Percentiles rank a stretch among this genome's conserved stretches.
Conservation (phyloP, 495 filamentous ascomycete genomes). For the Cercophora sp. region DNA sequence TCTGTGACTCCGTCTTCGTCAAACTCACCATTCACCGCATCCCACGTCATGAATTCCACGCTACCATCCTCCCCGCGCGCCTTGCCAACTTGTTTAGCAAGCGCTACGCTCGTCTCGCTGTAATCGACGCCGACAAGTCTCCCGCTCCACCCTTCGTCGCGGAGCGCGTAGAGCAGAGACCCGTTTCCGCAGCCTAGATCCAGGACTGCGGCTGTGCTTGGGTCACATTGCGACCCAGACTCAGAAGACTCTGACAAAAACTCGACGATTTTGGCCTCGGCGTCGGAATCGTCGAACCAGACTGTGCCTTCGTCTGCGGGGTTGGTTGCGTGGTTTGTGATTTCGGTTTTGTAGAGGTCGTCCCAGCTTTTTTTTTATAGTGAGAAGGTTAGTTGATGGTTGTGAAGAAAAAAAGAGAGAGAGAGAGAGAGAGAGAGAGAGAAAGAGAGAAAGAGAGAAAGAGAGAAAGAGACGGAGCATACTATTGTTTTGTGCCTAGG, state of each 20-base stretch:
- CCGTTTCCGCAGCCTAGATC: slow-evolving; percentile 90
- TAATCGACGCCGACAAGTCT: slow-evolving; percentile 86
- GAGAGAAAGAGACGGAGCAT: slow-evolving; percentile 21
- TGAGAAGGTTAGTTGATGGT: slow-evolving; percentile 5
- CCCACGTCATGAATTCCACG: slow-evolving; percentile 64
- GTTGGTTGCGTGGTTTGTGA: slow-evolving; percentile 58
- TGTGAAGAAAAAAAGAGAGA: background rate
- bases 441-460: background rate
- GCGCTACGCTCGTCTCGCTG: slow-evolving; percentile 62
- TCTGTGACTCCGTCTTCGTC: slow-evolving; percentile 21
- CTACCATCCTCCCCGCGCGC: slow-evolving; percentile 20
- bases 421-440: background rate
- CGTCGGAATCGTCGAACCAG: slow-evolving; percentile 72
- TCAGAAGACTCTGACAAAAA: slow-evolving; percentile 45
- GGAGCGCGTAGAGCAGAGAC: slow-evolving; percentile 72
- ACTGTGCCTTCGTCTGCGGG: slow-evolving; percentile 63
- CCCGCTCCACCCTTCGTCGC: slow-evolving; percentile 55
- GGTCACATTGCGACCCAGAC: slow-evolving; percentile 17
- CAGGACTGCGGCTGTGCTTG: slow-evolving; percentile 47
- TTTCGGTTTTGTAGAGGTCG: slow-evolving; percentile 56
- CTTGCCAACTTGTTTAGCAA: slow-evolving; percentile 54
- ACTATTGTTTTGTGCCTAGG: slow-evolving; percentile 71
- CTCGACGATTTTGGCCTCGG: slow-evolving; percentile 56
- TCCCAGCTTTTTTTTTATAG: slow-evolving; percentile 57
- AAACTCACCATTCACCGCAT: slow-evolving; percentile 59